phyloP scores from a whole-genome alignment of 345 rosid species.

The Raphanus sativus region DNA sequence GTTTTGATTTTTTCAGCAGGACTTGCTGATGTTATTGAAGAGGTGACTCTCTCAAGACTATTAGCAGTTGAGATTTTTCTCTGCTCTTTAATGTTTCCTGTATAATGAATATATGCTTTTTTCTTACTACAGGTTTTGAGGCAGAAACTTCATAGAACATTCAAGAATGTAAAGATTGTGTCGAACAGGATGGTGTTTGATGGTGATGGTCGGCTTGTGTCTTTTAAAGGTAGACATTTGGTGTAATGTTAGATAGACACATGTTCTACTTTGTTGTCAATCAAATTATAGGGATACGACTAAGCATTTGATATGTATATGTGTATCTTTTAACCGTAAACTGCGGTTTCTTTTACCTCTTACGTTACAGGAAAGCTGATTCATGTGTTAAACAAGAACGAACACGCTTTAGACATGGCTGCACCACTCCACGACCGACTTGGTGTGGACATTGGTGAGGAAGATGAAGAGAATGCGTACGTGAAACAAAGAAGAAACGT shows the following conservation, averaged over 20 bases:
- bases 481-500: slow-evolving; percentile 75
- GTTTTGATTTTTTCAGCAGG: slow-evolving; percentile 92
- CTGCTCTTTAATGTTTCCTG: not conserved
- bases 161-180: slow-evolving; percentile 71
- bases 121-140: slow-evolving; percentile 64
- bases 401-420: slow-evolving; percentile 91
- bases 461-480: slow-evolving; percentile 41
- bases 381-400: slow-evolving; percentile 82
- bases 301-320: not conserved
- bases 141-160: slow-evolving; percentile 74
- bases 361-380: slow-evolving; percentile 64
- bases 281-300: not conserved
- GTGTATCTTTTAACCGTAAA: not conserved
- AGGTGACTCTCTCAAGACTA: slow-evolving; percentile 49
- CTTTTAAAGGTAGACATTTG: slow-evolving; percentile 69
- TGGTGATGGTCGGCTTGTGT: slow-evolving; percentile 53
- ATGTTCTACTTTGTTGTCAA: not conserved
- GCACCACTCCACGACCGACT: slow-evolving; percentile 67
- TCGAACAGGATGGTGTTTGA: slow-evolving; percentile 80
- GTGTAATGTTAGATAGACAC: not conserved
- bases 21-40: slow-evolving; percentile 93
- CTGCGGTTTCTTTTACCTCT: not conserved
- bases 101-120: not conserved
- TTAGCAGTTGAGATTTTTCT: not conserved
- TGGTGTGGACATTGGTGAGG: slow-evolving; percentile 43